Base-by-base conservation (phyloP, 2,329 filamentous ascomycete genomes). In the Botrytis deweyae region DNA sequence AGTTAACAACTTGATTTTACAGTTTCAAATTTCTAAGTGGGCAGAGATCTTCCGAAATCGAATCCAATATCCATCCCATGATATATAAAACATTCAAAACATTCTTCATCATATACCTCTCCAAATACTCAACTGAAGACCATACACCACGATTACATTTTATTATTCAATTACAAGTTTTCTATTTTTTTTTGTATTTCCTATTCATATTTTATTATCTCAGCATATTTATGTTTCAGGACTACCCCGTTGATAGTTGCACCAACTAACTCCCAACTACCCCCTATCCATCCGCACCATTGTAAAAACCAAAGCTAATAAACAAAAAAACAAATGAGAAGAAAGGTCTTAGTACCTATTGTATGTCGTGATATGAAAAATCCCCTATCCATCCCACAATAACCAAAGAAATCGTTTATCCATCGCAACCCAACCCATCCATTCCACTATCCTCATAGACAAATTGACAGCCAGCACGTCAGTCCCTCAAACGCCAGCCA, bases 291-390 rank as follows among this genome's bases (percentile, higher is more conserved):
- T 18, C 6, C 52, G 52, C 52, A 55, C 14, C 52, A 18, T 55
- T 55, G 52, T 18, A 29, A 55, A 55, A 55, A 55, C 52, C 52
- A 29, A 55, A 29, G 52, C 52, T 14, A 29, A 49, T 36, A 22
- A 68, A 68, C 49, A 58, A 22, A 55, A 38, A 38, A 25, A 42
- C 1, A 68, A 55, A 55, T 40, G 25, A 33, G 36, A 68, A 42
- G 36, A 68, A 33, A 58, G n/a, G 49, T 22, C 36, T 4, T 33
- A 68, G 18, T 36, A n/a, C 40, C 40, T 68, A 55, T 18, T 42
- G 46, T 58, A 42, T 68, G 65, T 68, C 20, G 29, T 58, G 5
- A 68, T 42, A 16, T 68, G 36, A 68, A 33, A 67, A 67, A 67
- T 66, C 33, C 22, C 65, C 22, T 42, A 29, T 49, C 38, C 25